These are phyloP conservation scores for Kwoniella heveanensis DNA, from an alignment of 768 basidiomycete species.

Conservation along the genomic window DNA sequence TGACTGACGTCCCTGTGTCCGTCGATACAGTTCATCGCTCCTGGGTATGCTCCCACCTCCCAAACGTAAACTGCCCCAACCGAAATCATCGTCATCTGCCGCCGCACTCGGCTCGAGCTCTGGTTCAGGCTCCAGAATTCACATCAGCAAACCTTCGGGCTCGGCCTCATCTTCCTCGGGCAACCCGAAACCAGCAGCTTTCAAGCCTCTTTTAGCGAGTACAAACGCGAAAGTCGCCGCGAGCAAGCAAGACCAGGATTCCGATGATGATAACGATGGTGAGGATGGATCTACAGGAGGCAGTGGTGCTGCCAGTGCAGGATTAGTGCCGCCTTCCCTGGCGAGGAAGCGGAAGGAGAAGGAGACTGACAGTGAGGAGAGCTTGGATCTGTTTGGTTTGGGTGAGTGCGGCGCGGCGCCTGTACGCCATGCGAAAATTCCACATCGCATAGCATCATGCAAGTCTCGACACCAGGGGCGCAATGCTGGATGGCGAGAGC, in stretches of 20 bases:
- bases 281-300: background rate
- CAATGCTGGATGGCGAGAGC: too few species aligned
- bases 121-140: slow-evolving; percentile 18
- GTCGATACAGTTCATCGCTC: slow-evolving; percentile 44
- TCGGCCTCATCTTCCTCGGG: slow-evolving; percentile 14
- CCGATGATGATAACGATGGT: slow-evolving; percentile 33
- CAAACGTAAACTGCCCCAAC: slow-evolving; percentile 45
- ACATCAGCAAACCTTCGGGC: slow-evolving; percentile 42
- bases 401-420: too few species aligned
- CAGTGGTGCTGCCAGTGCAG: too few species aligned
- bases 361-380: slow-evolving; percentile 34
- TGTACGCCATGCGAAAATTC: too few species aligned
- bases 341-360: slow-evolving; percentile 25
- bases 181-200: slow-evolving; percentile 9
- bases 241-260: background rate
- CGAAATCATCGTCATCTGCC: slow-evolving; percentile 19
- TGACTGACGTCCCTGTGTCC: too few species aligned
- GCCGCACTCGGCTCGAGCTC: background rate
- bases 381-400: slow-evolving; percentile 51
- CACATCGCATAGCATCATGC: too few species aligned
- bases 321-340: slow-evolving; percentile 42
- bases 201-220: slow-evolving; percentile 18
- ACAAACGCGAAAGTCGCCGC: slow-evolving; percentile 3
- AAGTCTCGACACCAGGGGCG: too few species aligned
- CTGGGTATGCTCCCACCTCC: slow-evolving; percentile 54